phyloP scores from a whole-genome alignment of 176 grass and related monocot genomes.

The Zizania latifolia region DNA sequence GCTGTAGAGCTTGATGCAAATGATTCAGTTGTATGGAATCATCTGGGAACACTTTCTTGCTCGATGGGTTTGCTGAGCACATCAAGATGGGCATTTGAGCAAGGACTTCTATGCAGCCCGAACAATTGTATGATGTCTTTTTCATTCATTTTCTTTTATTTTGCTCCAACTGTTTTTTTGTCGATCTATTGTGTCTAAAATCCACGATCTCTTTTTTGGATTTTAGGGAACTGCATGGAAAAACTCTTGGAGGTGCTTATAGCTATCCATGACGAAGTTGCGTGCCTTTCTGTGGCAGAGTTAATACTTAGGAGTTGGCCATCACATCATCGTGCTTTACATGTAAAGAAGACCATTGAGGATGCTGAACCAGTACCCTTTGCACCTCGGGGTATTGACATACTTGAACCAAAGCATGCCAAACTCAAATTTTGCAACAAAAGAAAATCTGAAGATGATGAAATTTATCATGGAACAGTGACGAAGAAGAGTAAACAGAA shows the following conservation, averaged over 20 bases:
- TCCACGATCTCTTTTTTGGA: conserved; percentile 13
- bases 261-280: conserved; percentile 77
- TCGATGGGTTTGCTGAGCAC: conserved; percentile 77
- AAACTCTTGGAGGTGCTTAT: conserved; percentile 94
- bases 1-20: conserved; percentile 87
- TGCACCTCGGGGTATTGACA: conserved; percentile 68
- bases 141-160: conserved; percentile 25
- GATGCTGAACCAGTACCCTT: conserved; percentile 54
- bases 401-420: conserved; percentile 79
- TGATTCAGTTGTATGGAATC: conserved; percentile 98
- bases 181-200: conserved; percentile 17
- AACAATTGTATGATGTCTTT: conserved; percentile 76
- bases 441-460: conserved; percentile 61
- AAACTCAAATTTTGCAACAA: conserved; percentile 71
- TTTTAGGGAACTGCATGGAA: conserved; percentile 92
- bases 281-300: conserved; percentile 80
- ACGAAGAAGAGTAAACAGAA: conserved; percentile 48
- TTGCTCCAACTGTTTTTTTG: not conserved
- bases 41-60: conserved; percentile 89
- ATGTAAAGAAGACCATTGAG: conserved; percentile 83
- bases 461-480: conserved; percentile 30
- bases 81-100: conserved; percentile 97
- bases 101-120: conserved; percentile 88
- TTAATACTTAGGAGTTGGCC: conserved; percentile 82
- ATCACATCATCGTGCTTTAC: conserved; percentile 91